Base-by-base conservation (phyloP, 352 stramenopile species). In the Globisporangium nodosum region DNA sequence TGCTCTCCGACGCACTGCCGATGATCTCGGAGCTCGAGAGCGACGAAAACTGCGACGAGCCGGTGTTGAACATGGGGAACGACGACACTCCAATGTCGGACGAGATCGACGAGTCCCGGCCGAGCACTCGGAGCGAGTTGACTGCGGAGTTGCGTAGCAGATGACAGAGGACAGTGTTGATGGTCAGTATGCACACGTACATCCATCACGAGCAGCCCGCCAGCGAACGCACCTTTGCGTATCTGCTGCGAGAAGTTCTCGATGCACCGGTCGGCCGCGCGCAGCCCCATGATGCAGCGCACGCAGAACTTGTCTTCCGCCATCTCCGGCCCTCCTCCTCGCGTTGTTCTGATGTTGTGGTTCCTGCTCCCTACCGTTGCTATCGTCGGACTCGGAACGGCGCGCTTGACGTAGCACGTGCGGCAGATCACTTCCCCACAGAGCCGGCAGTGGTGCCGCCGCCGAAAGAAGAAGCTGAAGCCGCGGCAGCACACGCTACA, bases 291-390 rank as follows among this genome's bases (percentile, higher is more conserved):
- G 56, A 85, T 65, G 30, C 70, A 85, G 20, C 75, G 73, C 54
- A 85, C 73, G 45, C 75, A 85, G 39, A 85, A 85, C 48, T 85
- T 83, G 35, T 71, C 78, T 27, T 65, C 53, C n/a, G 63, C 73
- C 27, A 83, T 72, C 21, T 54, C 35, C 0, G 53, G 3, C 42
- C 27, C 18, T n/a, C 18, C 12, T 33, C 12, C 47, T 37, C 33
- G 33, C 33, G 33, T 11, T 9, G 35, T 5, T 42, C 35, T 42
- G 35, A 4, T 12, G 12, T 42, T 9, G 46, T 16, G 46, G 16
- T 16, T 15, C 15, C 49, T 27, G 5, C 27, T 52, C 3, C n/a
- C 46, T 31, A 9, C 20, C 16, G n/a, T 18, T 13, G 18, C 9
- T 18, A 6, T 20, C 3, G 30, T n/a, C 3, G 49, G 58, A 5